Percentiles rank a stretch among this genome's conserved stretches.
phyloP scores from a whole-genome alignment of 1,284 basidiomycete genomes.

The Ustilago shanxiensis region DNA sequence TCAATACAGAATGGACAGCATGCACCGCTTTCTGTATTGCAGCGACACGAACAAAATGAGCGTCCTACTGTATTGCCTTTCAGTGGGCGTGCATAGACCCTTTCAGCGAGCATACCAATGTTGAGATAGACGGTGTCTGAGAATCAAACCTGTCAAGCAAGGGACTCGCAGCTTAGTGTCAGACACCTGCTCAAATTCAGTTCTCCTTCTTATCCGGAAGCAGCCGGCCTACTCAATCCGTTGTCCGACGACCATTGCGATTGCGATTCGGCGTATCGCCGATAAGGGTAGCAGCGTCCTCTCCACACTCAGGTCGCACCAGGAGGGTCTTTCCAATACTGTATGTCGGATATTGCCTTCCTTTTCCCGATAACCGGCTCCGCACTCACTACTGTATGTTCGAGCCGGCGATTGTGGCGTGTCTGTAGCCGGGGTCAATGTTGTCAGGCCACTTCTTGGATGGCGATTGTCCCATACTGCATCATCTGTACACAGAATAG shows the following conservation, averaged over 20 bases:
- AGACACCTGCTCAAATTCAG: background rate
- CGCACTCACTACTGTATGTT: background rate
- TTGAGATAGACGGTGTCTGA: background rate
- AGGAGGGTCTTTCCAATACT: too few relatives aligned
- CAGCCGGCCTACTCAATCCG: too few relatives aligned
- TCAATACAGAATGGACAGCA: too few relatives aligned
- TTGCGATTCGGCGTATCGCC: background rate
- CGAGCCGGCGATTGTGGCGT: background rate
- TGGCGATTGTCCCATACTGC: background rate
- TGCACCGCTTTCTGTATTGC: too few relatives aligned
- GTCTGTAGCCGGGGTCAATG: background rate
- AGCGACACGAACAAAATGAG: too few relatives aligned
- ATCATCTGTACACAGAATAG: background rate
- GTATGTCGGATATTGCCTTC: background rate
- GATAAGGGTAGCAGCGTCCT: background rate
- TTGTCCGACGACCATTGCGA: too few relatives aligned
- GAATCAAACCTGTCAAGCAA: slow-evolving; percentile 4
- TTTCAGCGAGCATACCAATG: too few relatives aligned
- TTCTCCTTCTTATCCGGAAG: background rate
- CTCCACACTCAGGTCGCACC: background rate
- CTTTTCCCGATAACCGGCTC: background rate
- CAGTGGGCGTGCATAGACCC: too few relatives aligned
- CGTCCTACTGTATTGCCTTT: too few relatives aligned
- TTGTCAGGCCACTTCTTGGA: slow-evolving; percentile 5
- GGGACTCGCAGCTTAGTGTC: slow-evolving; percentile 8